Conservation (phyloP, 192 early-diverging fungal species). For the Anaeromyces robustus region DNA sequence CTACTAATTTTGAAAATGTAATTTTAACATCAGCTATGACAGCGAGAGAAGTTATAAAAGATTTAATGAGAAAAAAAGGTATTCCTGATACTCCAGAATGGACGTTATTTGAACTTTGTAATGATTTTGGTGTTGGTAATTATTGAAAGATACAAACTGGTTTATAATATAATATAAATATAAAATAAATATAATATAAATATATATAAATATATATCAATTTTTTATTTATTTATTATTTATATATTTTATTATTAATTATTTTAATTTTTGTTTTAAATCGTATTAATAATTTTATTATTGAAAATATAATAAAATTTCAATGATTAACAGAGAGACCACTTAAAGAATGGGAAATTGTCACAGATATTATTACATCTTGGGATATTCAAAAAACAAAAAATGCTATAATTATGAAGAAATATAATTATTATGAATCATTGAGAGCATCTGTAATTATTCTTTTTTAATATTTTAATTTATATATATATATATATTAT, state of each 20-base stretch:
- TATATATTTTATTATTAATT: too few species aligned
- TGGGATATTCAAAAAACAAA: conserved; percentile 60
- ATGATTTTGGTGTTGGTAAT: conserved; percentile 60
- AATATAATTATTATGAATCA: conserved; percentile 42
- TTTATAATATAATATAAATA: too few species aligned
- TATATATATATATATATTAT: conserved; percentile 8
- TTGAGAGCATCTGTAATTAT: conserved; percentile 39
- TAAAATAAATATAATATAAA: neutral
- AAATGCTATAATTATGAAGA: conserved; percentile 66
- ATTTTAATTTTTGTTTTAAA: too few species aligned
- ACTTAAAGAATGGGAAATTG: conserved; percentile 75
- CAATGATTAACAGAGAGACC: too few species aligned
- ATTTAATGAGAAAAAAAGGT: conserved; percentile 40
- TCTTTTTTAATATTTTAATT: conserved; percentile 4
- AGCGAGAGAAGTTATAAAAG: conserved; percentile 50
- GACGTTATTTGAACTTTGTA: conserved; percentile 84
- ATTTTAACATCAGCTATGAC: conserved; percentile 58
- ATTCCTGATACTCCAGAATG: conserved; percentile 36
- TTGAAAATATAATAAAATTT: too few species aligned
- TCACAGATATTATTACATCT: conserved; percentile 59
- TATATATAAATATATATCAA: conserved; percentile 2
- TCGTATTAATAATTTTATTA: too few species aligned
- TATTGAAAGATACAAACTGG: too few species aligned
- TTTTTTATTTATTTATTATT: too few species aligned
- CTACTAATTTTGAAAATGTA: conserved; percentile 56